Evolutionary conservation across 2,329 filamentous ascomycete species (phyloP), one percentile per base, ranked within the genome.

Genomic region (Drechslera avenae): DNA sequence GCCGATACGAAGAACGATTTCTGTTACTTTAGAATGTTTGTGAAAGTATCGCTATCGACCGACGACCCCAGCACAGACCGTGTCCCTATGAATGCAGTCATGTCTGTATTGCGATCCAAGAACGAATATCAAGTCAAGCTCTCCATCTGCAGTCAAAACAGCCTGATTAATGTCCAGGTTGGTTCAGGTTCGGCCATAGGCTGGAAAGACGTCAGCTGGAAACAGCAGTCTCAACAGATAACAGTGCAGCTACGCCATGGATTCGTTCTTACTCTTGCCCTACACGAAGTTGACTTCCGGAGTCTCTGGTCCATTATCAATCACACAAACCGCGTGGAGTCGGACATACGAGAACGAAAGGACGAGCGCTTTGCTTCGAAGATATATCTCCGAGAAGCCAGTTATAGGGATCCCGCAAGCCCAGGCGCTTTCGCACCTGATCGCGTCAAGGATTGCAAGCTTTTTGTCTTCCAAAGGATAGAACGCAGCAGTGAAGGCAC

Each of bases 201-300:
- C 0, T 96, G 91, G 91, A 84, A 90, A 5, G 88, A 94, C 68
- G 83, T 96, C 4, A 82, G 84, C 34, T 96, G 91, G 91, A 86
- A 86, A 50, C 81, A 86, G 14, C 86, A 88, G 39, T 79, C 81
- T 5, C 82, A 80, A 53, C 81, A 83, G 0, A 79, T 96, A 49
- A 83, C 86, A 16, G 72, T 96, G 31, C 83, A 83, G 53, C 75
- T 96, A 14, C 88, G 89, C 1, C 85, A 90, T 58, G 89, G 89
- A 1, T 93, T 94, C 65, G 77, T 87, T 50, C 75, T 96, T 34
- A 83, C 83, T 16, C 76, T 94, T 14, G 85, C 88, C 56, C 86
- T 91, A 67, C 81, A 80, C 12, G 88, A 91, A 62, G 78, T 83
- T n/a, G 90, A 96, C 67, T 96, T 89, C 75, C 84, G 86, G 54